A percentile compares a stretch with the other conserved stretches of the same genome.
These are phyloP conservation scores for Chalciporus sp. DNA, from an alignment of 1,284 basidiomycete species.

Conservation along the genomic window DNA sequence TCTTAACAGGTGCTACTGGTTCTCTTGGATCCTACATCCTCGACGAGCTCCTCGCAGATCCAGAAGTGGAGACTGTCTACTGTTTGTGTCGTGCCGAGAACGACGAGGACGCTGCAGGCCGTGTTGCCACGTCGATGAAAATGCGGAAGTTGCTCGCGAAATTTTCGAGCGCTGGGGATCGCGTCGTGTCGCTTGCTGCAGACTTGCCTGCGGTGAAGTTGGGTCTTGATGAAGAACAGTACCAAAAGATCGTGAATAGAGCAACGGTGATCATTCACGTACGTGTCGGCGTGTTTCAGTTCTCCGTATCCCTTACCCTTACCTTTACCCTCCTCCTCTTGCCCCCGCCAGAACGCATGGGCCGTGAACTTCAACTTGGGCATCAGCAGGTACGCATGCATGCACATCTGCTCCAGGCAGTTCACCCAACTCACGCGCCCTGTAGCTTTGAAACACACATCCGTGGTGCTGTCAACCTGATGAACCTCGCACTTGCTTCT, in stretches of 20 bases:
- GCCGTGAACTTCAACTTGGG: conserved; percentile 49
- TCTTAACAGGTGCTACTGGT: conserved; percentile 64
- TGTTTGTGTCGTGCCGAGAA: conserved; percentile 54
- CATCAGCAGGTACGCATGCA: conserved; percentile 43
- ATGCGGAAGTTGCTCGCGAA: conserved; percentile 28
- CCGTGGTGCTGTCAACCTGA: conserved; percentile 53
- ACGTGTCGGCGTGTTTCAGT: conserved; percentile 11
- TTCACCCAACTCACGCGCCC: not conserved
- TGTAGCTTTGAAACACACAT: conserved; percentile 46
- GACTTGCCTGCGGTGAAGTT: conserved; percentile 44
- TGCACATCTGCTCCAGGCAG: not conserved
- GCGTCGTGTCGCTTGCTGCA: conserved; percentile 45
- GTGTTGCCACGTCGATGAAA: conserved; percentile 40
- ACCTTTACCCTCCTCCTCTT: conserved; percentile 7
- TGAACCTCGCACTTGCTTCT: conserved; percentile 52
- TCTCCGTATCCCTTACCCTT: too few relatives aligned
- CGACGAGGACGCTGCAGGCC: conserved; percentile 39
- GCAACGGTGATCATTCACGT: conserved; percentile 55
- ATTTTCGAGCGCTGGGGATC: conserved; percentile 21
- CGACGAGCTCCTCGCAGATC: conserved; percentile 42
- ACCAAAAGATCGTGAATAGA: conserved; percentile 37
- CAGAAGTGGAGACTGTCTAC: conserved; percentile 44
- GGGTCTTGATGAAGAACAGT: conserved; percentile 42
- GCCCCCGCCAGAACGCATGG: conserved; percentile 45
- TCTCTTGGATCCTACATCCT: conserved; percentile 64